Percentiles rank a stretch among this genome's conserved stretches.
Evolutionary conservation across 2,329 filamentous ascomycete species (phyloP).

Genomic region (Bipolaris zeicola): DNA sequence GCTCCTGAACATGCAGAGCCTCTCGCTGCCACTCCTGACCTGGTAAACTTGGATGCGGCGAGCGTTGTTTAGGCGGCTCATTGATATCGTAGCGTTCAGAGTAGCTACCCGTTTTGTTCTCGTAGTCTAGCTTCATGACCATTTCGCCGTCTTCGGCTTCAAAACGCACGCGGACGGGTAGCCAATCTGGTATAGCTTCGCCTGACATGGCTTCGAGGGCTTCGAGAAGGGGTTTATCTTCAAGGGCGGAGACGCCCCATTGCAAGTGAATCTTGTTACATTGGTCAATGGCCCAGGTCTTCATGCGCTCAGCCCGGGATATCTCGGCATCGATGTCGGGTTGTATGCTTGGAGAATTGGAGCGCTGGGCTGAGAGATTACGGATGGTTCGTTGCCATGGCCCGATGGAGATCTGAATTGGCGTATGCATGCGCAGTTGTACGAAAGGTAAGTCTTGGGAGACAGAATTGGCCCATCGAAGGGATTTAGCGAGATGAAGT

Average conservation of each 20-base stretch:
- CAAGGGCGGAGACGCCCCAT: slow-evolving; percentile 30
- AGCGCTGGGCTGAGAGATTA: slow-evolving; percentile 3
- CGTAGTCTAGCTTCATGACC: slow-evolving; percentile 39
- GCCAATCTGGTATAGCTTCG: slow-evolving; percentile 36
- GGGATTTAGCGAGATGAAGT: slow-evolving; percentile 26
- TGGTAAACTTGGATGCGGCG: neutral
- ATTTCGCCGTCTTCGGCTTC: slow-evolving; percentile 37
- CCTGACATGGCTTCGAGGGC: slow-evolving; percentile 34
- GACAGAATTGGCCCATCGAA: slow-evolving; percentile 27
- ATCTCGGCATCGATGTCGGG: slow-evolving; percentile 8
- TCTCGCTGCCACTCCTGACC: slow-evolving; percentile 14
- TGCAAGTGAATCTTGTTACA: slow-evolving; percentile 31
- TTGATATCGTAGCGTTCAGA: slow-evolving; percentile 16
- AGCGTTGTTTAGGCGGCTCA: slow-evolving; percentile 5
- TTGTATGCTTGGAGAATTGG: neutral
- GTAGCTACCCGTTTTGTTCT: slow-evolving; percentile 19
- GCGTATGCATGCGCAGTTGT: slow-evolving; percentile 35
- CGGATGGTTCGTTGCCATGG: slow-evolving; percentile 33
- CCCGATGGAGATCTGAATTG: slow-evolving; percentile 33
- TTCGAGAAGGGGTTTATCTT: slow-evolving; percentile 27
- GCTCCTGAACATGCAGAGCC: slow-evolving; percentile 1
- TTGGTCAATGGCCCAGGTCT: slow-evolving; percentile 25
- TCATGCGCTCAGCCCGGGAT: slow-evolving; percentile 28
- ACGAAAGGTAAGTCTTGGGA: slow-evolving; percentile 33
- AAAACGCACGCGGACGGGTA: slow-evolving; percentile 35